Evolutionary conservation across 306 rosid genomes (phyloP), one percentile per base, ranked within the genome.

Genomic region (Ceratonia siliqua): DNA sequence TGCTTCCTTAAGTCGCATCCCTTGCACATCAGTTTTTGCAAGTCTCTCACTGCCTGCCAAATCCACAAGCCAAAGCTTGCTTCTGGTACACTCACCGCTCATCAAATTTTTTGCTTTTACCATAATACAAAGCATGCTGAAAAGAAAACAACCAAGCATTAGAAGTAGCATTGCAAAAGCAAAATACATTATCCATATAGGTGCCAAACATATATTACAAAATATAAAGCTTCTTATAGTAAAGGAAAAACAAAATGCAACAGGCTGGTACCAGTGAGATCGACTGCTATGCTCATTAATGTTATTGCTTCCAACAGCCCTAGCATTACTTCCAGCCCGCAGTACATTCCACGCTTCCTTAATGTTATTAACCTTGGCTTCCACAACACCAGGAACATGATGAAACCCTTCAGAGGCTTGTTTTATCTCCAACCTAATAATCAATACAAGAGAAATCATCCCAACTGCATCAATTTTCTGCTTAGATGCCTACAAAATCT

Each of bases 1-100:
- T 48, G 97, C 96, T 79, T 92, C 97, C 86, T 90, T 92, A 2
- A 92, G 85, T 35, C 97, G 85, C 79, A 88, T 85, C 64, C 97
- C 96, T 79, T 92, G 93, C 45, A 70, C 93, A 2, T 90, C 93
- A 69, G 97, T 92, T 87, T 90, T 92, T 21, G 92, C 92, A 67
- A 92, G 90, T 81, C 97, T 92, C 86, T 92, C 97, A 58, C 97
- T 92, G 61, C 97, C 97, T 48, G 96, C 96, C 88, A 92, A 88
- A 84, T 92, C 93, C 71, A 90, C 97, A 56, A 92, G 91, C 93
- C 97, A 92, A 55, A 92, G 97, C 87, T 86, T 92, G 92, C 97
- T 92, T 80, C 83, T 88, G 68, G 93, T 92, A 68, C 92, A 83
- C 70, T 88, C 97, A 0, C 92, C 90, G 72, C 39, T 92, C 80